These are phyloP conservation scores for Blastobotrys peoriensis DNA, from an alignment of 805 yeast genomes.

Conservation along the genomic window DNA sequence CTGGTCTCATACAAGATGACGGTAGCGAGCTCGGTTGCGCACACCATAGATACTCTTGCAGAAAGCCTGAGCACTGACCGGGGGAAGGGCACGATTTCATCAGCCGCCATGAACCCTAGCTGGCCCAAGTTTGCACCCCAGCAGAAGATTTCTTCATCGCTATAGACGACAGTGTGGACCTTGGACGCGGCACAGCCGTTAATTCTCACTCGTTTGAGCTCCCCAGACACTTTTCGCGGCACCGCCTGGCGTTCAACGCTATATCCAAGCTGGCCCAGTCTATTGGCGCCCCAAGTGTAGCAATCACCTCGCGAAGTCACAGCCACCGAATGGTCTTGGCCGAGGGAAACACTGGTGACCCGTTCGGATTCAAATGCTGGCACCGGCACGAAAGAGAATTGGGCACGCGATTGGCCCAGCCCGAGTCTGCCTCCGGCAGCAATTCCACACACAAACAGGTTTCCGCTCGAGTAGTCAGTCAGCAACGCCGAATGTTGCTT, in stretches of 20 bases:
- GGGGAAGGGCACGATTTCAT: slow-evolving; percentile 24
- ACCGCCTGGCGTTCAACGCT: slow-evolving; percentile 18
- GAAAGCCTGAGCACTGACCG: slow-evolving; percentile 37
- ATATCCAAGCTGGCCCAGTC: slow-evolving; percentile 61
- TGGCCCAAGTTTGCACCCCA: slow-evolving; percentile 88
- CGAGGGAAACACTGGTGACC: slow-evolving; percentile 39
- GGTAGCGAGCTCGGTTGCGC: slow-evolving; percentile 65
- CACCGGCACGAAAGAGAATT: slow-evolving; percentile 41
- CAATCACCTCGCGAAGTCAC: slow-evolving; percentile 48
- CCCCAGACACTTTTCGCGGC: slow-evolving; percentile 39
- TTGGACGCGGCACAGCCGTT: slow-evolving; percentile 56
- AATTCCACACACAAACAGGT: slow-evolving; percentile 57
- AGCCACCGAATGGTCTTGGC: slow-evolving; percentile 64
- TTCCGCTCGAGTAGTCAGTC: slow-evolving; percentile 43
- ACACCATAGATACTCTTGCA: slow-evolving; percentile 37
- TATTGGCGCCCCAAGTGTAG: slow-evolving; percentile 76
- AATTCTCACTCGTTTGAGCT: slow-evolving; percentile 33
- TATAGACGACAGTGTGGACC: slow-evolving; percentile 60
- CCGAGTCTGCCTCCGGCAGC: slow-evolving; percentile 73
- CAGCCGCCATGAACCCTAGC: slow-evolving; percentile 45
- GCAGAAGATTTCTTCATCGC: slow-evolving; percentile 42
- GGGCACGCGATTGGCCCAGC: slow-evolving; percentile 32
- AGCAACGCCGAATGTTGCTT: slow-evolving; percentile 60
- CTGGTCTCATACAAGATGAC: slow-evolving; percentile 52
- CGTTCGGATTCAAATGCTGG: slow-evolving; percentile 32